Evolutionary conservation across 495 filamentous ascomycete genomes (phyloP), one percentile per base, ranked within the genome.

Genomic region (Filosporella fistucella): DNA sequence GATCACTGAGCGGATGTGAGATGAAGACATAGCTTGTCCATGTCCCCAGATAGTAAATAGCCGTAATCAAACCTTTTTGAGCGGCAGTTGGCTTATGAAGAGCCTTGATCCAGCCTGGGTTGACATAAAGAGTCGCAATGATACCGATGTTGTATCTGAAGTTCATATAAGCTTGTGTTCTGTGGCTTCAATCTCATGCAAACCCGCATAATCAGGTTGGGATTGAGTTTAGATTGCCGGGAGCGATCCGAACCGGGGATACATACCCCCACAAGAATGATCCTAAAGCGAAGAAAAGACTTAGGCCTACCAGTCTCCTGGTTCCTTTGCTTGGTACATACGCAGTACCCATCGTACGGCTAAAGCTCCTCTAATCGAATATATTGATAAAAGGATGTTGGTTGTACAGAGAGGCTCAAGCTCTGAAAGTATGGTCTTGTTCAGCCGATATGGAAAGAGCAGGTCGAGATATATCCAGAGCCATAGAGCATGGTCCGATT

Each of bases 191-290:
- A n/a, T n/a, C n/a, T n/a, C n/a, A n/a, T n/a, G n/a, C n/a, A n/a
- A n/a, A n/a, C n/a, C n/a, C n/a, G n/a, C n/a, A n/a, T n/a, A n/a
- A n/a, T n/a, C n/a, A n/a, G n/a, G n/a, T n/a, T n/a, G n/a, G n/a
- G n/a, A n/a, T n/a, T n/a, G n/a, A n/a, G n/a, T n/a, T n/a, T n/a
- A n/a, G n/a, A n/a, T n/a, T n/a, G n/a, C n/a, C n/a, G n/a, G n/a
- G n/a, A n/a, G n/a, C n/a, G n/a, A n/a, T n/a, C n/a, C n/a, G n/a
- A n/a, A n/a, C n/a, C n/a, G 33, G 24, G 9, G 42, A n/a, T 34
- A 62, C 68, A 53, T 52, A 78, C 74, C 77, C 77, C 77, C 77
- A 81, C n/a, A 73, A 66, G 25, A 77, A 77, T 1, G 75, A 76
- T 3, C 72, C 77, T n/a, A 81, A 53, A 0, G 69, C 75, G 44